Conservation (phyloP, 169 alveolate genomes). For the Plasmodium blacklocki region DNA sequence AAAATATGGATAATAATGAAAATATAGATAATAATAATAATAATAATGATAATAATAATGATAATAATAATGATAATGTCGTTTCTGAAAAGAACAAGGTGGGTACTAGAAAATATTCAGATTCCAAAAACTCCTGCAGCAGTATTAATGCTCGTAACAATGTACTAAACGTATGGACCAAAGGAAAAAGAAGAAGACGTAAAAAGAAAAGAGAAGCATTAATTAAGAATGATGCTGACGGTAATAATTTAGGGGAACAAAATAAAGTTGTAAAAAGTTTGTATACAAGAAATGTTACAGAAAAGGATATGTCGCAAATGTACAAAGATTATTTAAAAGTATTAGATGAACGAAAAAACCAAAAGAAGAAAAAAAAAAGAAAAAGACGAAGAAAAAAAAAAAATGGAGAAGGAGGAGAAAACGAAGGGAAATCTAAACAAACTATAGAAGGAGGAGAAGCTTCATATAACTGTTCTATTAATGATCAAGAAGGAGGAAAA, state of each 20-base stretch:
- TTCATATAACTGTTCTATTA: not conserved
- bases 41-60: not conserved
- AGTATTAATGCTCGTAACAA: not conserved
- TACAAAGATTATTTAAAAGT: conserved; percentile 36
- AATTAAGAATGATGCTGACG: conserved; percentile 5
- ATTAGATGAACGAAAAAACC: conserved; percentile 21
- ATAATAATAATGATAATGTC: not conserved
- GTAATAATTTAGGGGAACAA: conserved; percentile 4
- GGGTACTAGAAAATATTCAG: not conserved
- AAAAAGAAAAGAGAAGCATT: conserved; percentile 4
- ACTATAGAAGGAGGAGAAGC: not conserved
- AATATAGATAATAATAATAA: not conserved
- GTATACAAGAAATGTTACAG: conserved; percentile 37
- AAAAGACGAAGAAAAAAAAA: not conserved
- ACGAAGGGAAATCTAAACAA: not conserved
- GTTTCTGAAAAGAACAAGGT: not conserved
- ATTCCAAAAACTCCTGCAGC: not conserved
- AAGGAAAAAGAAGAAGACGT: conserved; percentile 4
- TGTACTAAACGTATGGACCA: not conserved
- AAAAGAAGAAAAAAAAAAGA: not conserved
- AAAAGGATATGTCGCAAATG: conserved; percentile 49
- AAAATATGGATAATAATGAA: not conserved
- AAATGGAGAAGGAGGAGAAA: not conserved
- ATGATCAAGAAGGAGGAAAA: not conserved
- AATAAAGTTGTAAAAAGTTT: conserved; percentile 17